Evolutionary conservation across 805 yeast genomes (phyloP), one percentile per base, ranked within the genome.

Genomic region (Hanseniaspora hatyaiensis): DNA sequence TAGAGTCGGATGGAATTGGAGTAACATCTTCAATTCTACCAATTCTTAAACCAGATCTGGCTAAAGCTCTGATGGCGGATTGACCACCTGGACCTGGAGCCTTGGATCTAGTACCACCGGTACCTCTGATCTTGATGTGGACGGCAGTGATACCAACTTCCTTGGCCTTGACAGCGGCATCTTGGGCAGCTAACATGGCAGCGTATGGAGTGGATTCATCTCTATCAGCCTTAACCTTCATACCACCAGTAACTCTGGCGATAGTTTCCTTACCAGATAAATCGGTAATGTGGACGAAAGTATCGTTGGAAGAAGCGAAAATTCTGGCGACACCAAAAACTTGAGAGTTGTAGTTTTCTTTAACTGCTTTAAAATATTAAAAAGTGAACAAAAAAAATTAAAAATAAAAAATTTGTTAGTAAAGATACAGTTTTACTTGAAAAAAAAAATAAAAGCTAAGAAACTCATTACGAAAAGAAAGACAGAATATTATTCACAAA

Each of bases 11-110:
- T 73, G 99, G 99, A 66, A 92, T 88, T 73, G 98, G 98, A 63
- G 99, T 92, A 62, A 92, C 98, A 73, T 92, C 99, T 80, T 94
- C 99, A 65, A 92, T 92, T 77, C 99, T 87, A 66, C 99, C 99
- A 62, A 92, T 92, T 82, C 95, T 88, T 74, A 92, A 79, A 72
- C 99, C 99, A 61, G 97, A 87, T 82, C 99, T 88, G 67, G 99
- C 97, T 67, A 89, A 75, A 69, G 97, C 96, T 82, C 98, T 83
- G 72, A 89, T 75, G 72, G 96, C 95, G 60, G 95, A 82, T 80
- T 92, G 95, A 78, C 96, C 95, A 85, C 96, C 95, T 79, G 96
- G 95, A 80, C 96, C 95, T 76, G 99, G 99, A 71, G 99, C 89
- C 83, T 94, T 92, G 74, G 97, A 83, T 73, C 86, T 86, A 64